Evolutionary conservation across 2,329 filamentous ascomycete genomes (phyloP).

Genomic region (Sordariomycetes sp.): DNA sequence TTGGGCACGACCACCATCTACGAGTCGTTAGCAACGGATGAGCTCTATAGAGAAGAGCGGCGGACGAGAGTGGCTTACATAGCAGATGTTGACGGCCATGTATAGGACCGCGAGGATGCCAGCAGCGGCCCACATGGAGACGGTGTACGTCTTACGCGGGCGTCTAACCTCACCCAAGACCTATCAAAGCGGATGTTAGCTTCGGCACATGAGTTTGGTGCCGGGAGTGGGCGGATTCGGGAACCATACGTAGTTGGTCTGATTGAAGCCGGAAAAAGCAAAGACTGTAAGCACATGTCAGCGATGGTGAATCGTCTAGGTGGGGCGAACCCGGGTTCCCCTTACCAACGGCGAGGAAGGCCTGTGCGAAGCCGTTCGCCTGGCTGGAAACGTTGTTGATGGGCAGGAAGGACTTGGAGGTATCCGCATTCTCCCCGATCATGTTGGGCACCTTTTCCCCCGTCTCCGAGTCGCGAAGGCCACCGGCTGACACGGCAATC

Average conservation of each 20-base stretch:
- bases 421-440: conserved; percentile 14
- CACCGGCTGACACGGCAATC: conserved; percentile 18
- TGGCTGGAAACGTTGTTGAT: conserved; percentile 9
- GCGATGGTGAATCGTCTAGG: background rate
- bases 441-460: conserved; percentile 4
- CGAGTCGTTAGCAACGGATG: conserved; percentile 14
- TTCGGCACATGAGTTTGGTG: no score
- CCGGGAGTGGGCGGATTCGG: background rate
- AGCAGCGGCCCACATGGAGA: conserved; percentile 18
- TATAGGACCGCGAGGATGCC: conserved; percentile 20
- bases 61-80: conserved; percentile 13
- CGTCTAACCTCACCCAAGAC: conserved; percentile 20
- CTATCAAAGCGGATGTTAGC: background rate
- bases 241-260: conserved; percentile 19
- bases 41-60: background rate
- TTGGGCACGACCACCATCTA: conserved; percentile 28
- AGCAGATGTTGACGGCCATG: conserved; percentile 24
- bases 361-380: conserved; percentile 22
- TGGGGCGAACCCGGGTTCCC: background rate
- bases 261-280: conserved; percentile 23
- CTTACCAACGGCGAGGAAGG: conserved; percentile 27
- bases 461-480: conserved; percentile 13
- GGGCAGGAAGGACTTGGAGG: conserved; percentile 2
- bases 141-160: conserved; percentile 20
- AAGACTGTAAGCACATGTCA: conserved; percentile 17